Conservation (phyloP, 2,329 filamentous ascomycete genomes). For the Paracorniculantispora psalliotae region DNA sequence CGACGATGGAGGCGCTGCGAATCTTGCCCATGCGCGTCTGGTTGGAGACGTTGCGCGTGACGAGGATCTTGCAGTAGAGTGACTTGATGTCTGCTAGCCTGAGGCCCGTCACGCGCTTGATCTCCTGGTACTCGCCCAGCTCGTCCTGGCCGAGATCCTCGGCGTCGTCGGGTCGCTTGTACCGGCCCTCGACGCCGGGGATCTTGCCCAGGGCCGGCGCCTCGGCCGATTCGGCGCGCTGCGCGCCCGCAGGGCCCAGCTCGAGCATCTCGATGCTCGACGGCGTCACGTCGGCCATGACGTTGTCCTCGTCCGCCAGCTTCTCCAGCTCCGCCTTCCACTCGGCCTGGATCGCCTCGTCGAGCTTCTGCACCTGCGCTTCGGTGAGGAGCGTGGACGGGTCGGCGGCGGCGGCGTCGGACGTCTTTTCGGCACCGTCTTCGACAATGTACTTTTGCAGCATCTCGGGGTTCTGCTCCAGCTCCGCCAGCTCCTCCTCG, state of each 20-base stretch:
- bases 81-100: slow-evolving; percentile 45
- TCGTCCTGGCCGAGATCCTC: slow-evolving; percentile 48
- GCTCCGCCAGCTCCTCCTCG: slow-evolving; percentile 40
- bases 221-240: slow-evolving; percentile 36
- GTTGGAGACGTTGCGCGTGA: slow-evolving; percentile 72
- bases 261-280: slow-evolving; percentile 33
- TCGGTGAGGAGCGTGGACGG: slow-evolving; percentile 27
- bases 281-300: slow-evolving; percentile 27
- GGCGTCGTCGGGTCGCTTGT: slow-evolving; percentile 42
- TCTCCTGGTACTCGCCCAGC: slow-evolving; percentile 43
- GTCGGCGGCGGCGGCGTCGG: slow-evolving; percentile 18
- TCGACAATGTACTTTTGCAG: slow-evolving; percentile 33
- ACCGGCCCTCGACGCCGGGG: slow-evolving; percentile 47
- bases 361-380: slow-evolving; percentile 33
- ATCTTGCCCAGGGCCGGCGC: slow-evolving; percentile 49
- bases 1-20: slow-evolving; percentile 66
- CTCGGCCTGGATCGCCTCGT: slow-evolving; percentile 31
- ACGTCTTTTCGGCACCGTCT: slow-evolving; percentile 22
- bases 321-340: slow-evolving; percentile 35
- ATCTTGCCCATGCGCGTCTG: slow-evolving; percentile 97
- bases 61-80: slow-evolving; percentile 67
- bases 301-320: slow-evolving; percentile 27
- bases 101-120: slow-evolving; percentile 53
- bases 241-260: slow-evolving; percentile 31
- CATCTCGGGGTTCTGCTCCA: slow-evolving; percentile 36